phyloP scores from a whole-genome alignment of 495 filamentous ascomycete species.

The Penicillium argentinense region DNA sequence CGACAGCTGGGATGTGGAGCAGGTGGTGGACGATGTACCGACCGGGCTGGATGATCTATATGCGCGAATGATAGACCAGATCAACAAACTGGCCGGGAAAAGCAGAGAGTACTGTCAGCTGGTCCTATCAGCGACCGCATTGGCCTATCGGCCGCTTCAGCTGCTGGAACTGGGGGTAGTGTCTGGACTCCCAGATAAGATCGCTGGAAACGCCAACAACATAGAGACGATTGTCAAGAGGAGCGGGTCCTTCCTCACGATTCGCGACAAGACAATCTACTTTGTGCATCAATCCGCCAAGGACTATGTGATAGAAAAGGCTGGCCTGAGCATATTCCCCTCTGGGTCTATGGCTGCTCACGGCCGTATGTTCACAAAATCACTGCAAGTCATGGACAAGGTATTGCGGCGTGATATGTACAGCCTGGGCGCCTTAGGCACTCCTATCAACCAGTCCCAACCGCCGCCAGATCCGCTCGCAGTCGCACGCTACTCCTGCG shows the following conservation, averaged over 20 bases:
- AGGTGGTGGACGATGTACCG: slow-evolving; percentile 5
- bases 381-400: slow-evolving; percentile 17
- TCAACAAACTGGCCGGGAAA: not conserved
- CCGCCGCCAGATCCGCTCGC: slow-evolving; percentile 13
- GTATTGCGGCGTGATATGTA: slow-evolving; percentile 21
- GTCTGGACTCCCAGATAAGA: not conserved
- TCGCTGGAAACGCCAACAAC: not conserved
- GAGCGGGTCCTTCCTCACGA: slow-evolving; percentile 19
- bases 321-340: too few relatives aligned
- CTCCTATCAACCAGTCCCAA: slow-evolving; percentile 1
- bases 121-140: not conserved
- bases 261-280: slow-evolving; percentile 27
- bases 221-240: slow-evolving; percentile 4
- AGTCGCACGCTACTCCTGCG: slow-evolving; percentile 29
- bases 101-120: not conserved
- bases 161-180: slow-evolving; percentile 2
- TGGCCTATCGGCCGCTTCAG: slow-evolving; percentile 8
- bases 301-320: slow-evolving; percentile 33
- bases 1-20: not conserved
- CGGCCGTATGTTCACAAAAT: slow-evolving; percentile 28
- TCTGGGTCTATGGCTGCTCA: slow-evolving; percentile 24
- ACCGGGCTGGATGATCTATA: slow-evolving; percentile 13
- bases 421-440: slow-evolving; percentile 9
- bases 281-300: slow-evolving; percentile 45
- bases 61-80: slow-evolving; percentile 15